These are phyloP conservation scores for Talaromyces ruber DNA, from an alignment of 495 filamentous ascomycete species.

Conservation along the genomic window DNA sequence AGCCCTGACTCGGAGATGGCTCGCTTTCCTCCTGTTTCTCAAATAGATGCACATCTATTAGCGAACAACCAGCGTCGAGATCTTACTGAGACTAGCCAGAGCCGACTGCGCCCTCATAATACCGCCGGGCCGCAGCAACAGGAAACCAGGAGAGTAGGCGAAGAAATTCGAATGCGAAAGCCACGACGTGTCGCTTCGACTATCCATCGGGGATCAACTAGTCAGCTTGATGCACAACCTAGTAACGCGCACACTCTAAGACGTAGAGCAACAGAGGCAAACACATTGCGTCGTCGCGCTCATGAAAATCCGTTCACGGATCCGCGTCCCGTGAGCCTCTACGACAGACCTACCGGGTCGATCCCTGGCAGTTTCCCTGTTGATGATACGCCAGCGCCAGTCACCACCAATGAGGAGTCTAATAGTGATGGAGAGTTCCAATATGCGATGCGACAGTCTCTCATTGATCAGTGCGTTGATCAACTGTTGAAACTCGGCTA, in stretches of 20 bases:
- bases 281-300: slow-evolving; percentile 14
- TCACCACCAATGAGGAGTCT: background rate
- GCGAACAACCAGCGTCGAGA: slow-evolving; percentile 14
- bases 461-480: slow-evolving; percentile 37
- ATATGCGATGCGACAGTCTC: slow-evolving; percentile 9
- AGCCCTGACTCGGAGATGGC: slow-evolving; percentile 20
- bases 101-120: background rate
- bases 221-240: too few species aligned
- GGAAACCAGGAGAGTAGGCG: background rate
- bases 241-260: slow-evolving; percentile 7
- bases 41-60: slow-evolving; percentile 31
- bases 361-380: slow-evolving; percentile 22
- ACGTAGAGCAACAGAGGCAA: slow-evolving; percentile 22
- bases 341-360: slow-evolving; percentile 8
- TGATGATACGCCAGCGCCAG: slow-evolving; percentile 13
- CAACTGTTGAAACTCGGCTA: slow-evolving; percentile 41
- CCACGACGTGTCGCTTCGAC: background rate
- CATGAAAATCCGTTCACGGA: slow-evolving; percentile 6
- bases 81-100: background rate
- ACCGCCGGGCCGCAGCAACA: background rate
- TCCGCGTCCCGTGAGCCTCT: background rate
- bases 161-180: background rate
- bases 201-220: background rate
- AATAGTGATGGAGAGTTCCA: background rate
- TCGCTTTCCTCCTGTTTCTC: slow-evolving; percentile 37